These are phyloP conservation scores for Hondaea fermentalgiana DNA, from an alignment of 108 stramenopile species.

Conservation along the genomic window DNA sequence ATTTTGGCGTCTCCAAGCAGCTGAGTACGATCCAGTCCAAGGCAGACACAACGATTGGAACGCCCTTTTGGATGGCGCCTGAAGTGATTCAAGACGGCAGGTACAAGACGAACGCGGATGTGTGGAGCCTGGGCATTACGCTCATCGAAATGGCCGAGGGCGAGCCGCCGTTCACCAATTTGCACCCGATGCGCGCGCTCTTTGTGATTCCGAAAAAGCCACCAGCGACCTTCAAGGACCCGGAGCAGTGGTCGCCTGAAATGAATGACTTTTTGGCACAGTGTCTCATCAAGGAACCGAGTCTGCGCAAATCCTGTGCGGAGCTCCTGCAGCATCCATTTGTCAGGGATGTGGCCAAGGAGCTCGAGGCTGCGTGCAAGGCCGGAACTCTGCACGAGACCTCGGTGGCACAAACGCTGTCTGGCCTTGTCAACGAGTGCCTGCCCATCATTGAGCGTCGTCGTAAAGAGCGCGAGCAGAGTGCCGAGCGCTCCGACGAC, in stretches of 20 bases:
- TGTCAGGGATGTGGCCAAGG: constrained; percentile 20
- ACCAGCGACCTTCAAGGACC: constrained; percentile 47
- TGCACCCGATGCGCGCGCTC: constrained; percentile 73
- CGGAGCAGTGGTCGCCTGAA: constrained; percentile 42
- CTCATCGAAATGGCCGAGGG: constrained; percentile 96
- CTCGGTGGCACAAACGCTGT: not conserved
- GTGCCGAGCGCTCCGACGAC: not conserved
- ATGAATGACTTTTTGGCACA: constrained; percentile 38
- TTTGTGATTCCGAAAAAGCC: constrained; percentile 55
- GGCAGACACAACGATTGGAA: constrained; percentile 89
- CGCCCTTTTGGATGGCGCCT: constrained; percentile 99
- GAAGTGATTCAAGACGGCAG: constrained; percentile 54
- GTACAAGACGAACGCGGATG: constrained; percentile 60
- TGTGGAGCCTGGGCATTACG: constrained; percentile 94
- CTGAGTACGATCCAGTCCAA: constrained; percentile 82
- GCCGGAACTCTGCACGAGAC: not conserved
- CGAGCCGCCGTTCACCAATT: constrained; percentile 84
- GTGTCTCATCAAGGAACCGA: constrained; percentile 40
- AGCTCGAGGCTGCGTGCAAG: constrained; percentile 6
- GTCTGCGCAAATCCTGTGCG: not conserved
- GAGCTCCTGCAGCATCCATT: constrained; percentile 33
- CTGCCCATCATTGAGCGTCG: constrained; percentile 15
- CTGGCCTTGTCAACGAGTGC: not conserved
- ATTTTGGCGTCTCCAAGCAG: constrained; percentile 50
- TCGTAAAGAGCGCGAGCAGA: not conserved